phyloP scores from a whole-genome alignment of 2,329 filamentous ascomycete species.

The Pleoardoris graminearum region DNA sequence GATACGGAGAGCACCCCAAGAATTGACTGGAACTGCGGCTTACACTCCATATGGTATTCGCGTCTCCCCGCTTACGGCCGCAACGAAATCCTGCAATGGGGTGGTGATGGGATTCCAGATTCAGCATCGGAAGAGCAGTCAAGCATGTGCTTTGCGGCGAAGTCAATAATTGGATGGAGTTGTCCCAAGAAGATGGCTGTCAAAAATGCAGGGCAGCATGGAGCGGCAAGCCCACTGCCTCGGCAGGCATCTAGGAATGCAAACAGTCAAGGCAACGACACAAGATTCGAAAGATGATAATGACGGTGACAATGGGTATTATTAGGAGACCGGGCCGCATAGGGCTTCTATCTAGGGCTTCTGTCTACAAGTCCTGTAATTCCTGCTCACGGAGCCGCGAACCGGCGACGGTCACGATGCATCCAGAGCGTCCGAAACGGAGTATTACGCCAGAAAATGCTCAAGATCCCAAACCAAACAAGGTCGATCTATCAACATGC shows the following conservation, averaged over 20 bases:
- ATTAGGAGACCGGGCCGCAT: constrained; percentile 4
- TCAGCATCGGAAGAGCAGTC: too few species aligned
- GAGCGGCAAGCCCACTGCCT: too few species aligned
- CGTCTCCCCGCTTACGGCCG: too few species aligned
- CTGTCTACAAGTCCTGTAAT: constrained; percentile 3
- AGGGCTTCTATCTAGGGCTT: constrained; percentile 5
- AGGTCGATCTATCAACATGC: constrained; percentile 8
- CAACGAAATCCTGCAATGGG: too few species aligned
- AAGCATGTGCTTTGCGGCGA: too few species aligned
- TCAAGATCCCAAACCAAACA: constrained; percentile 6
- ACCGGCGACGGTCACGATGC: constrained; percentile 7
- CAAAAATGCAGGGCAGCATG: too few species aligned
- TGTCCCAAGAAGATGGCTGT: too few species aligned
- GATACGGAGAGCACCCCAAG: too few species aligned
- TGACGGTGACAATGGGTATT: constrained; percentile 2
- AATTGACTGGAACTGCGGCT: too few species aligned
- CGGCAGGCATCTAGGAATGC: not conserved
- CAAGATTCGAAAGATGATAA: not conserved
- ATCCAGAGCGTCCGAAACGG: constrained; percentile 6
- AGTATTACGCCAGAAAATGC: constrained; percentile 11
- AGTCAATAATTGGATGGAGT: too few species aligned
- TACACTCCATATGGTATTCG: too few species aligned
- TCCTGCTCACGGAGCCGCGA: constrained; percentile 8
- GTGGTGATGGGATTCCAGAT: too few species aligned
- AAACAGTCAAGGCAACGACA: not conserved